Conservation (phyloP, 495 filamentous ascomycete genomes). For the Haplographium delicatum region DNA sequence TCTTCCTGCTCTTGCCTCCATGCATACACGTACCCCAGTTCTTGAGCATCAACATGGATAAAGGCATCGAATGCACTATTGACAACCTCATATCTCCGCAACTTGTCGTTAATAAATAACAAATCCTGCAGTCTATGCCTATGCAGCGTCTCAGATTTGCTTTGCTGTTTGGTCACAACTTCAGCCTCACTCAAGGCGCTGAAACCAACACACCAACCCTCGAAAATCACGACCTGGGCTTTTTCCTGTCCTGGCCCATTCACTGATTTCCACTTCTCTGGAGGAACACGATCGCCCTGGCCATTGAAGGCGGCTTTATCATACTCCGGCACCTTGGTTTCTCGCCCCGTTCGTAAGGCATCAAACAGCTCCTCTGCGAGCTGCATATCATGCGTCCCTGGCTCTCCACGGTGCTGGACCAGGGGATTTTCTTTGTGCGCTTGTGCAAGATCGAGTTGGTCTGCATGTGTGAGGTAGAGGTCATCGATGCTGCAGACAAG, state of each 20-base stretch:
- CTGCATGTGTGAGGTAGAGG: slow-evolving; percentile 71
- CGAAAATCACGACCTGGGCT: slow-evolving; percentile 70
- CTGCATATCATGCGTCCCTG: slow-evolving; percentile 74
- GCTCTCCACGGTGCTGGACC: slow-evolving; percentile 79
- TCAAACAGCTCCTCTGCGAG: slow-evolving; percentile 59
- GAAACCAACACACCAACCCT: slow-evolving; percentile 94
- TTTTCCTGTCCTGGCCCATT: slow-evolving; percentile 48
- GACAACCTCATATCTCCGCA: slow-evolving; percentile 65
- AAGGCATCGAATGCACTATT: slow-evolving; percentile 74
- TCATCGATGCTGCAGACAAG: slow-evolving; percentile 86
- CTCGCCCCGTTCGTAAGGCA: slow-evolving; percentile 46
- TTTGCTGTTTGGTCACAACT: slow-evolving; percentile 34
- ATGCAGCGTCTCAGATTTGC: slow-evolving; percentile 40
- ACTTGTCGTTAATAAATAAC: slow-evolving; percentile 62
- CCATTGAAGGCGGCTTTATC: slow-evolving; percentile 77
- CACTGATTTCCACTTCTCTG: slow-evolving; percentile 54
- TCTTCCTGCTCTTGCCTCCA: slow-evolving; percentile 85
- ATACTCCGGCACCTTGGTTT: slow-evolving; percentile 68
- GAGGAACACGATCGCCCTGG: slow-evolving; percentile 68
- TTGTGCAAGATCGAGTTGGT: slow-evolving; percentile 64
- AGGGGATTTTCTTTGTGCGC: slow-evolving; percentile 65
- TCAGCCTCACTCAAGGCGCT: slow-evolving; percentile 40
- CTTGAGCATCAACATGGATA: slow-evolving; percentile 81
- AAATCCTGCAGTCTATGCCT: slow-evolving; percentile 54
- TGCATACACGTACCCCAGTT: slow-evolving; percentile 73